Conservation (phyloP, 192 early-diverging fungal genomes). For the Coemansia javaensis region DNA sequence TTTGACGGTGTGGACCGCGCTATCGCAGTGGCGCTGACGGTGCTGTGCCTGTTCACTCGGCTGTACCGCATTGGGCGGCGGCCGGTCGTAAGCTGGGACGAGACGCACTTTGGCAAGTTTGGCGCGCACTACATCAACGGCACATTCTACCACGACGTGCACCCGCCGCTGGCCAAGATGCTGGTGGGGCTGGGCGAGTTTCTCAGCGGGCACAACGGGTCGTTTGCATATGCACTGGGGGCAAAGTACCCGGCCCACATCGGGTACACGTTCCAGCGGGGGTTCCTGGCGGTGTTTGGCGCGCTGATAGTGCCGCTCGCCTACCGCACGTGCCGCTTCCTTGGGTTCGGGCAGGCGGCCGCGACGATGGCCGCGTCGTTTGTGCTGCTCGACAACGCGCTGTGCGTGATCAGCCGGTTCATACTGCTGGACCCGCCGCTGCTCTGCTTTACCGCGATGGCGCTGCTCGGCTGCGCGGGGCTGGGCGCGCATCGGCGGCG, state of each 20-base stretch:
- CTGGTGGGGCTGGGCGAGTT: slow-evolving; percentile 59
- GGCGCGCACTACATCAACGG: slow-evolving; percentile 88
- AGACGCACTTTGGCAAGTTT: slow-evolving; percentile 97
- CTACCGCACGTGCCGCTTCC: slow-evolving; percentile 58
- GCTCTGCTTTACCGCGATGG: slow-evolving; percentile 60
- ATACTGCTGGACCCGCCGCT: slow-evolving; percentile 69
- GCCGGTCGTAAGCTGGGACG: slow-evolving; percentile 70
- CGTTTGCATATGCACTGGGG: slow-evolving; percentile 61
- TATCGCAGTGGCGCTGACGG: slow-evolving; percentile 12
- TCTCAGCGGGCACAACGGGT: slow-evolving; percentile 61
- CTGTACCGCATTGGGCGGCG: slow-evolving; percentile 59
- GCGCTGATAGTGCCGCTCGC: slow-evolving; percentile 61
- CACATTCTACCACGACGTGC: slow-evolving; percentile 96
- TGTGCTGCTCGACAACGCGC: slow-evolving; percentile 63
- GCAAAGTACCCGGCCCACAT: slow-evolving; percentile 54
- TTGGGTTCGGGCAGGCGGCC: slow-evolving; percentile 47
- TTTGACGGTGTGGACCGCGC: slow-evolving; percentile 13
- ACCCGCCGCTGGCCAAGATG: slow-evolving; percentile 90
- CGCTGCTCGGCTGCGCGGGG: slow-evolving; percentile 53
- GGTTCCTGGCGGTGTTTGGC: slow-evolving; percentile 58
- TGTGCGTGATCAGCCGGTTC: slow-evolving; percentile 58
- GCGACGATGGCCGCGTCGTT: slow-evolving; percentile 57
- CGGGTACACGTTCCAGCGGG: slow-evolving; percentile 60
- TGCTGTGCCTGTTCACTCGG: slow-evolving; percentile 13
- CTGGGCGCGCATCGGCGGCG: slow-evolving; percentile 46